A percentile compares a stretch with the other conserved stretches of the same genome.
Evolutionary conservation across 257 asterid species (phyloP).

Genomic region (Ophiorrhiza pumila): DNA sequence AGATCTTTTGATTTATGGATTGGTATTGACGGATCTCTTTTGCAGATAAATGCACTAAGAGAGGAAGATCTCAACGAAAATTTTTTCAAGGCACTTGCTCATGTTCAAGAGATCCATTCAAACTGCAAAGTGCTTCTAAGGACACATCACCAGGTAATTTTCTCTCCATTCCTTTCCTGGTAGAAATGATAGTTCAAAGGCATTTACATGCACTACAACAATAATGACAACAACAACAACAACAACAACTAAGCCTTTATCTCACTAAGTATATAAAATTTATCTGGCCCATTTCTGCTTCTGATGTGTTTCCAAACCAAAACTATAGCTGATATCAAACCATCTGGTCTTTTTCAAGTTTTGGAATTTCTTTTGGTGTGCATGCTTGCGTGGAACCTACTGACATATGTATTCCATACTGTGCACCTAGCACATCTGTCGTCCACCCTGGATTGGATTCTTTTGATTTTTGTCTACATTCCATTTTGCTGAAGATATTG

Average conservation of each 20-base stretch:
- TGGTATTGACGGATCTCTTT: conserved; percentile 20
- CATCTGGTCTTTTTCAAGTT: neutral
- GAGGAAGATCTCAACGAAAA: conserved; percentile 84
- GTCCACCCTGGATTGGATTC: neutral
- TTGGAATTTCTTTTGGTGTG: neutral
- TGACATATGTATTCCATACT: neutral
- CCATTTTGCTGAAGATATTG: neutral
- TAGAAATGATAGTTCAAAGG: neutral
- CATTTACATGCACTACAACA: neutral
- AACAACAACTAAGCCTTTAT: too few relatives aligned
- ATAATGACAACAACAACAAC: too few relatives aligned
- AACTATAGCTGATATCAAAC: neutral
- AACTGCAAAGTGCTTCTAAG: conserved; percentile 91
- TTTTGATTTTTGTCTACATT: neutral
- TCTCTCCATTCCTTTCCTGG: conserved; percentile 11
- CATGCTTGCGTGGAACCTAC: neutral
- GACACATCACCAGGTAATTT: conserved; percentile 95
- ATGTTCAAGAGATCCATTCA: conserved; percentile 96
- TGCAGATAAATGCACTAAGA: conserved; percentile 78
- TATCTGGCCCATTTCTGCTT: neutral
- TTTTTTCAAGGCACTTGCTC: conserved; percentile 96
- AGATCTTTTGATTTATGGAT: neutral
- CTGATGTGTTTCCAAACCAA: neutral
- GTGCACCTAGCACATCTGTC: neutral
- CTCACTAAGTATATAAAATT: neutral